Conservation (phyloP, 768 basidiomycete species). For the Gymnopilus dilepis region DNA sequence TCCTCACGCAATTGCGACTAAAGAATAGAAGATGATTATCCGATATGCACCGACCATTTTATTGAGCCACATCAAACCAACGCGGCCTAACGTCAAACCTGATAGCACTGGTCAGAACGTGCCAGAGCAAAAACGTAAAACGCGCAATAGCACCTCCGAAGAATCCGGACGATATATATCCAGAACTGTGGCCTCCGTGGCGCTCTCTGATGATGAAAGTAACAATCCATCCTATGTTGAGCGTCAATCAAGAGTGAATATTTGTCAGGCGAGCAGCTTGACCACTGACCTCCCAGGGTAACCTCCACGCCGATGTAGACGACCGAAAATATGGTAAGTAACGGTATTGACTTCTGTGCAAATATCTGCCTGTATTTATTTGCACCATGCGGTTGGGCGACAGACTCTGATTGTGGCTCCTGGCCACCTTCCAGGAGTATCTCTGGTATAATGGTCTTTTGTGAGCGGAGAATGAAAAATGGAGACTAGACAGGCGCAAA, state of each 20-base stretch:
- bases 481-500: background rate
- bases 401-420: slow-evolving; percentile 44
- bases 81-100: slow-evolving; percentile 65
- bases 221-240: slow-evolving; percentile 63
- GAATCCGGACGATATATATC: slow-evolving; percentile 60
- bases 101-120: background rate
- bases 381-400: slow-evolving; percentile 34
- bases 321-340: slow-evolving; percentile 62
- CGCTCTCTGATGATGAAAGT: slow-evolving; percentile 51
- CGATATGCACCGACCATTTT: slow-evolving; percentile 56
- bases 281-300: slow-evolving; percentile 53
- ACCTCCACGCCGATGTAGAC: slow-evolving; percentile 75
- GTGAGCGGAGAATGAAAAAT: background rate
- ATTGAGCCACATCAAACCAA: slow-evolving; percentile 63
- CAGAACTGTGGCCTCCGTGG: slow-evolving; percentile 41
- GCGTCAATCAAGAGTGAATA: slow-evolving; percentile 21
- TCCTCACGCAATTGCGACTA: slow-evolving; percentile 54
- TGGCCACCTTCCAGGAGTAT: slow-evolving; percentile 56
- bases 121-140: background rate
- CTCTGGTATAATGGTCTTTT: slow-evolving; percentile 39
- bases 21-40: slow-evolving; percentile 54
- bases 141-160: slow-evolving; percentile 45
- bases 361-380: slow-evolving; percentile 55
- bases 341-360: slow-evolving; percentile 54
- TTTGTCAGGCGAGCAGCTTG: too few species aligned